A percentile compares a stretch with the other conserved stretches of the same genome.
Evolutionary conservation across 805 yeast species (phyloP).

Genomic region (Yarrowia sp.): DNA sequence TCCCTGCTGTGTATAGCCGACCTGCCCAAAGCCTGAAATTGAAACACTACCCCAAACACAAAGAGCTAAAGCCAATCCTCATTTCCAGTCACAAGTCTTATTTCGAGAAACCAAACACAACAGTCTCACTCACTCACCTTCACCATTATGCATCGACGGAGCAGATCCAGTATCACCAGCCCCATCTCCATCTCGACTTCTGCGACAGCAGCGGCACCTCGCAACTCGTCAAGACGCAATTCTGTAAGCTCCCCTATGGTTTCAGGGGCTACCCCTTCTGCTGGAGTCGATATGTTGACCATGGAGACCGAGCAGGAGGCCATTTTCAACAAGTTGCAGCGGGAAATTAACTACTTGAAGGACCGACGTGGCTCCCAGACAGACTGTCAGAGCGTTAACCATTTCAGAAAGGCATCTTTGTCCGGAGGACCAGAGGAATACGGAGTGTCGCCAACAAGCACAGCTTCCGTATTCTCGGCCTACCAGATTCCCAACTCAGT

Average conservation of each 20-base stretch:
- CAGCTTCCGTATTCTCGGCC: conserved; percentile 20
- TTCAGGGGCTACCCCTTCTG: not conserved
- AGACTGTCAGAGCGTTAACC: conserved; percentile 36
- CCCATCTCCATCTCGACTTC: not conserved
- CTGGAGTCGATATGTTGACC: conserved; percentile 28
- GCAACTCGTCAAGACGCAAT: not conserved
- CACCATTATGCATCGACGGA: conserved; percentile 20
- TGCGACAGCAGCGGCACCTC: not conserved
- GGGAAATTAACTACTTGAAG: conserved; percentile 54
- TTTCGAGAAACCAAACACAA: not conserved
- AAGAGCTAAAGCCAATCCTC: conserved; percentile 16
- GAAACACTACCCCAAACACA: not conserved
- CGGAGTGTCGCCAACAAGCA: conserved; percentile 25
- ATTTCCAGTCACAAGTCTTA: not conserved
- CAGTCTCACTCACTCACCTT: not conserved
- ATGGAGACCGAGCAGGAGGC: conserved; percentile 77
- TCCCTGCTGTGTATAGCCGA: no score
- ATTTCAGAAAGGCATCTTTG: conserved; percentile 35
- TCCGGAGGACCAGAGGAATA: conserved; percentile 31
- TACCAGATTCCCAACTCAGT: conserved; percentile 30
- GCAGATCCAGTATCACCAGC: conserved; percentile 11
- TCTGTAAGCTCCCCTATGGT: conserved; percentile 7
- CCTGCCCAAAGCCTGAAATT: not conserved
- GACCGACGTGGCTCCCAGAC: conserved; percentile 40
- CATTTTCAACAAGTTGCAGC: conserved; percentile 62